A percentile compares a stretch with the other conserved stretches of the same genome.
phyloP scores from a whole-genome alignment of 1,284 basidiomycete genomes.

The Sphaerobolus stellatus region DNA sequence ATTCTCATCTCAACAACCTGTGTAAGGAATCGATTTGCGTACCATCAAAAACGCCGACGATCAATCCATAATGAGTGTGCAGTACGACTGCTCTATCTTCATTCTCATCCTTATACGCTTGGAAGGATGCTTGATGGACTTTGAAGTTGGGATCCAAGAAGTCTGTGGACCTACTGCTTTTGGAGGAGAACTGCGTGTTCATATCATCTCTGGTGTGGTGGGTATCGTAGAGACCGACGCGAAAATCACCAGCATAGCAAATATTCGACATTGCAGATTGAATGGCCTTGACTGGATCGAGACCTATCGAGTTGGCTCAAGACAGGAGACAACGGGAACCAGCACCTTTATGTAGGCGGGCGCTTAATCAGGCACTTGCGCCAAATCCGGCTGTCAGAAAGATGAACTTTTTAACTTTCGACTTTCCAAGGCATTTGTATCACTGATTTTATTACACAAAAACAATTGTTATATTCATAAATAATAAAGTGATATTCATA shows the following conservation, averaged over 20 bases:
- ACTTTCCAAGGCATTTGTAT: too few species aligned
- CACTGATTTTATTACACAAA: too few species aligned
- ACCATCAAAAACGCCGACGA: not conserved
- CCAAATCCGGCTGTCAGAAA: too few species aligned
- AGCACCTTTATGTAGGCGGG: too few species aligned
- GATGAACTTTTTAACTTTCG: too few species aligned
- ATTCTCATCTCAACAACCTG: not conserved
- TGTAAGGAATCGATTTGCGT: not conserved
- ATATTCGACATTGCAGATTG: not conserved
- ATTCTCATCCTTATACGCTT: not conserved
- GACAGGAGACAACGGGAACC: too few species aligned
- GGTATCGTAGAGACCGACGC: too few species aligned
- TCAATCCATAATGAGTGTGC: conserved; percentile 1
- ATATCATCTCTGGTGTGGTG: not conserved
- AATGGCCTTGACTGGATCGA: too few species aligned
- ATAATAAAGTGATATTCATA: too few species aligned
- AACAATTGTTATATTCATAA: too few species aligned
- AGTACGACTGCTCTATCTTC: not conserved
- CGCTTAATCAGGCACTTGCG: too few species aligned
- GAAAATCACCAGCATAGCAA: not conserved
- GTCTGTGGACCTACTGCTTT: not conserved
- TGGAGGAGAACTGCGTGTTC: not conserved
- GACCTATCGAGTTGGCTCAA: too few species aligned
- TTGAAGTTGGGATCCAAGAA: not conserved
- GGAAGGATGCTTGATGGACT: not conserved